These are phyloP conservation scores for Globisporangium apiculatum DNA, from an alignment of 352 stramenopile genomes.

Conservation along the genomic window DNA sequence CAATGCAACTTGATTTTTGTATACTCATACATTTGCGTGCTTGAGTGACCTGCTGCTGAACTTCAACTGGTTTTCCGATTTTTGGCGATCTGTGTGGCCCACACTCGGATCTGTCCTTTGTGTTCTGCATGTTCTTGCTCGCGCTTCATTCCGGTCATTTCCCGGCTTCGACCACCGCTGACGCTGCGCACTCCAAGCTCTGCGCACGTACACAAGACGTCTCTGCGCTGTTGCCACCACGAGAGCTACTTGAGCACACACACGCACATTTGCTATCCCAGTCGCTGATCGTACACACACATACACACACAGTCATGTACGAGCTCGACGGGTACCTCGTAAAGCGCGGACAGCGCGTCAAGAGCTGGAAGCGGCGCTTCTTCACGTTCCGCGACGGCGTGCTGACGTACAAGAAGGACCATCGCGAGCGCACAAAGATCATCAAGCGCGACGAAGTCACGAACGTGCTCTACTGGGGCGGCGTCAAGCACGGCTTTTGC, in stretches of 20 bases:
- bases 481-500: conserved; percentile 49
- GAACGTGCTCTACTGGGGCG: conserved; percentile 58
- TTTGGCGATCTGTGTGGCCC: no score
- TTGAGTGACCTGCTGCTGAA: background rate
- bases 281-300: no score
- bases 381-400: conserved; percentile 58
- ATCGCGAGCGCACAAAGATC: conserved; percentile 30
- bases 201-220: no score
- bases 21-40: background rate
- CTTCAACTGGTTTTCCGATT: background rate
- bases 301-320: background rate
- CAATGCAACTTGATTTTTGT: background rate
- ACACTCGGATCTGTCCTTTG: no score
- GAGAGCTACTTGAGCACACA: background rate
- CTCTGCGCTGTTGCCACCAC: no score
- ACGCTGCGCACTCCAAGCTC: no score
- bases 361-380: conserved; percentile 63
- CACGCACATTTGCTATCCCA: background rate
- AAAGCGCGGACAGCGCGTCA: conserved; percentile 53
- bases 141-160: no score
- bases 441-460: conserved; percentile 43
- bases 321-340: conserved; percentile 41
- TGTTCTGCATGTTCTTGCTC: no score
- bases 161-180: no score
- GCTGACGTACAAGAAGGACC: conserved; percentile 54